phyloP scores from a whole-genome alignment of 345 rosid species.

The Syzygium grande region DNA sequence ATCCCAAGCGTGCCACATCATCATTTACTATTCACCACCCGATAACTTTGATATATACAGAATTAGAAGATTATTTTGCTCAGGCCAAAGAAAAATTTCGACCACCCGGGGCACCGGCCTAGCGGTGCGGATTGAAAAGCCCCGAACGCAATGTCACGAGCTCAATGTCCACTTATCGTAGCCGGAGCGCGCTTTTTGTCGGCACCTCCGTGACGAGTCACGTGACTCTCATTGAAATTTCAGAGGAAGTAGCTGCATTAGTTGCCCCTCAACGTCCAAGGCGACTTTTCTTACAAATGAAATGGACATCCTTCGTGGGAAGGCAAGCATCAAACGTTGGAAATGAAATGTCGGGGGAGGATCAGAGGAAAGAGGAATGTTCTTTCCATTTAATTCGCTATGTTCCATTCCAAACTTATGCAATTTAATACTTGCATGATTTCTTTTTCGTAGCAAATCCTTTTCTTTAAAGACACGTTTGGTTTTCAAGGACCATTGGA shows the following conservation, averaged over 20 bases:
- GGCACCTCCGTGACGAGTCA: background rate
- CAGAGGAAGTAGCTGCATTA: background rate
- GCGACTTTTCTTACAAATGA: background rate
- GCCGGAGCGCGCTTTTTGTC: too few species aligned
- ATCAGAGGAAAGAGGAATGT: background rate
- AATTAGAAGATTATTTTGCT: too few species aligned
- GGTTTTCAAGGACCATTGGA: background rate
- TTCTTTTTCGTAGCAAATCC: background rate
- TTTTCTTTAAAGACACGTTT: background rate
- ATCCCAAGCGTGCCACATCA: background rate
- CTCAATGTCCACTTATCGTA: too few species aligned
- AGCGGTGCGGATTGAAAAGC: too few species aligned
- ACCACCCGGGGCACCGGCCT: too few species aligned
- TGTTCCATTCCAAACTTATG: background rate
- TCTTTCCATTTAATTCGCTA: background rate
- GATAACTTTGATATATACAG: background rate
- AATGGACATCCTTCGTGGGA: background rate
- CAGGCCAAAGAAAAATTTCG: too few species aligned
- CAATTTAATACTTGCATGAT: background rate
- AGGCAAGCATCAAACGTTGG: background rate
- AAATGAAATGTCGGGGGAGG: background rate
- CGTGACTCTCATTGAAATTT: background rate
- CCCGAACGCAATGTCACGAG: too few species aligned
- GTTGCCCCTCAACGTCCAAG: background rate
- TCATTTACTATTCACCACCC: background rate